phyloP scores from a whole-genome alignment of 192 early-diverging fungal genomes.

The Thoreauomyces humboldtii region DNA sequence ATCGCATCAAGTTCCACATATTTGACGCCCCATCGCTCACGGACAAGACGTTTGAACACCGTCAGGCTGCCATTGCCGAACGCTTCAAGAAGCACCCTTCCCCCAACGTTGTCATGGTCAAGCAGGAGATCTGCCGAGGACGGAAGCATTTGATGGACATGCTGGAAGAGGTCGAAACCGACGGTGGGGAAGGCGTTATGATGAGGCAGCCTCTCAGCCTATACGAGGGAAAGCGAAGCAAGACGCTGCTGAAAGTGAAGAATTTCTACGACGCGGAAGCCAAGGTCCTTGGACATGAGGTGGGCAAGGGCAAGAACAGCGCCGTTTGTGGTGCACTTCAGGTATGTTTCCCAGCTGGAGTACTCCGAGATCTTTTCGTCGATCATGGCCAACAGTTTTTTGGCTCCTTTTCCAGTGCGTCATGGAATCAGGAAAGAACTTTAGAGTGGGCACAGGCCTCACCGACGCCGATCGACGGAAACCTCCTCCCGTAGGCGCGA shows the following conservation, averaged over 20 bases:
- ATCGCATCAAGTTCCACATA: conserved; percentile 51
- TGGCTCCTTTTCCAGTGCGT: conserved; percentile 27
- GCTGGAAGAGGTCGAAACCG: conserved; percentile 51
- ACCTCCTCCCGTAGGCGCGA: conserved; percentile 53
- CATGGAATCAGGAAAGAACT: conserved; percentile 62
- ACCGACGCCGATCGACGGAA: conserved; percentile 53
- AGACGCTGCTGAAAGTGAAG: conserved; percentile 67
- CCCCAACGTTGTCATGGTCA: conserved; percentile 42
- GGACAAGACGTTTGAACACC: conserved; percentile 47
- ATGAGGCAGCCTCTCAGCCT: conserved; percentile 34
- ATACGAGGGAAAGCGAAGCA: conserved; percentile 51
- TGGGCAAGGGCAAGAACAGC: conserved; percentile 57
- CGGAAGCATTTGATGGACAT: conserved; percentile 44
- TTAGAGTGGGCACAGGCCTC: conserved; percentile 69
- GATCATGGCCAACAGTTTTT: no score
- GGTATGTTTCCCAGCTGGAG: conserved; percentile 10
- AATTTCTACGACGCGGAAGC: conserved; percentile 73
- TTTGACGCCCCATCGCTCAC: conserved; percentile 63
- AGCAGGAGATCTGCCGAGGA: conserved; percentile 42
- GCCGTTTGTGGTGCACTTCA: conserved; percentile 56
- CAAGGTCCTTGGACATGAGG: conserved; percentile 52
- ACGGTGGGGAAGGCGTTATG: conserved; percentile 74
- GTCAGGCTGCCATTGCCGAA: conserved; percentile 44
- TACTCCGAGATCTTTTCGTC: background rate
- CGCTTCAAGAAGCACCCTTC: conserved; percentile 22